Base-by-base conservation (phyloP, 2,329 filamentous ascomycete genomes). In the Pseudopyrenochaeta lycopersici region DNA sequence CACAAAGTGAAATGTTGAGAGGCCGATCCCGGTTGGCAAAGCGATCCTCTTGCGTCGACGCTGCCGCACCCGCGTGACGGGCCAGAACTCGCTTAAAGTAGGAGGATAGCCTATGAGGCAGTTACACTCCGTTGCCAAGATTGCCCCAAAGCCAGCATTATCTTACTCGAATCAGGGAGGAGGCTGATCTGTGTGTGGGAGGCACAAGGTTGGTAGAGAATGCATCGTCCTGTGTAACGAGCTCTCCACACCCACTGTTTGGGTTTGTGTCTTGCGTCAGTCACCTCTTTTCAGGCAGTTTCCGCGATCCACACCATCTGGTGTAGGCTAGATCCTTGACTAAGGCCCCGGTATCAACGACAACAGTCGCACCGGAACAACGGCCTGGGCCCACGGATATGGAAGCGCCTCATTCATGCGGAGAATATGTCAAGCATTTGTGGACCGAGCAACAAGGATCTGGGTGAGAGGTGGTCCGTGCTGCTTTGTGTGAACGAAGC, bases 361-460 rank as follows among this genome's bases (percentile, higher is more conserved):
- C 39, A 41, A 33, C 41, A 30, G 23, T 42, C 14, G 38, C 51
- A 49, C 46, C 52, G 49, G 49, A 35, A 46, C 33, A 49, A 40
- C 45, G 46, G 39, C 39, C 56, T 51, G 49, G 55, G 52, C 52
- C 49, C 36, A 53, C 54, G 51, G 52, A 61, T 64, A 57, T 67
- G 63, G 63, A 27, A 27, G 23, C 23, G 23, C 23, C 23, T 27
- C 23, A 9, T 27, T 27, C 23, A 67, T 43, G 39, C 49, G 58
- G 44, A 54, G 44, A 48, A 59, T 43, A 62, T 59, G 60, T 64
- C 59, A 48, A 60, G 58, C 54, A 43, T 60, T 52, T 50, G 50
- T 60, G 54, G 54, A 40, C 30, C 54, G 38, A 49, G 51, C 45
- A 41, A 46, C 61, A 63, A 56, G 63, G 61, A 59, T 54, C 44